Conservation (phyloP, 1,284 basidiomycete species). For the Tetrapyrgos nigripes region DNA sequence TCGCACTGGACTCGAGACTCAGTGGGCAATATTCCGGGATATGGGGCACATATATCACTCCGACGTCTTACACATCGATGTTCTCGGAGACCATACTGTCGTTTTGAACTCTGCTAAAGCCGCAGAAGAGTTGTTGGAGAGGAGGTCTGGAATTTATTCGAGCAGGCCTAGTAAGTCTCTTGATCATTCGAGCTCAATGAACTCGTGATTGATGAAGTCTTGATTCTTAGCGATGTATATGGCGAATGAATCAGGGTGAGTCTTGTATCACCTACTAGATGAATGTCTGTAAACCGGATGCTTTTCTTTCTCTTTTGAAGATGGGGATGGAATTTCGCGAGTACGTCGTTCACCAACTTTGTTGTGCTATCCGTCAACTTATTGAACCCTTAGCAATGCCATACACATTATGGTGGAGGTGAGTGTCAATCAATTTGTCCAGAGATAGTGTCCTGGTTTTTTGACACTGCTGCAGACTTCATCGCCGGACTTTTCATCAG, state of each 20-base stretch:
- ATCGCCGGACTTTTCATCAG: slow-evolving; percentile 28
- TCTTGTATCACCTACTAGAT: not conserved
- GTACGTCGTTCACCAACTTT: slow-evolving; percentile 27
- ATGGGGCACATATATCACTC: not conserved
- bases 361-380: not conserved
- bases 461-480: slow-evolving; percentile 17
- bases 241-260: slow-evolving; percentile 35
- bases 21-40: not conserved
- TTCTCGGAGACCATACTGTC: not conserved
- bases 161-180: not conserved
- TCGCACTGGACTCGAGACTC: no score
- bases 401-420: not conserved
- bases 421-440: not conserved
- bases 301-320: no score
- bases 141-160: not conserved
- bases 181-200: not conserved
- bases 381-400: not conserved
- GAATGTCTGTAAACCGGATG: no score
- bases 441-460: no score
- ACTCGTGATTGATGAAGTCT: not conserved
- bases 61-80: not conserved
- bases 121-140: not conserved
- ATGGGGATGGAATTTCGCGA: no score
- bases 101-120: not conserved
- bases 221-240: slow-evolving; percentile 18